These are phyloP conservation scores for Atkinsonella texensis DNA, from an alignment of 2,329 filamentous ascomycete species.

Conservation along the genomic window DNA sequence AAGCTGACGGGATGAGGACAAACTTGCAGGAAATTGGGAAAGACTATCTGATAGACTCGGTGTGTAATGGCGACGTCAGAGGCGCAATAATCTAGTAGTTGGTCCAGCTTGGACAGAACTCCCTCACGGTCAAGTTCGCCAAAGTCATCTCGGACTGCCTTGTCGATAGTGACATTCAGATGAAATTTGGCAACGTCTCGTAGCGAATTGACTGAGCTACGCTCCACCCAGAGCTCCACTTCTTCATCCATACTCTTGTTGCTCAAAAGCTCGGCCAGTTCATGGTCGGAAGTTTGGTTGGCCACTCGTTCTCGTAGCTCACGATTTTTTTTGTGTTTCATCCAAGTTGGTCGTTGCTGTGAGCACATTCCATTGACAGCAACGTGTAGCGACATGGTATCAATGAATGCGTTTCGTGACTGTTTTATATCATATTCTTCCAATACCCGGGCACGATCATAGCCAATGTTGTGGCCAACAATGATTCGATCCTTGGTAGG, in stretches of 20 bases:
- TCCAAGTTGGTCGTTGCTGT: constrained; percentile 89
- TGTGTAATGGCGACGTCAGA: constrained; percentile 91
- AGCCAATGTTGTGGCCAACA: constrained; percentile 91
- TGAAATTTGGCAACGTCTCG: constrained; percentile 96
- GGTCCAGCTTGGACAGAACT: constrained; percentile 60
- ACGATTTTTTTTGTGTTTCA: constrained; percentile 86
- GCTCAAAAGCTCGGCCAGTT: constrained; percentile 59
- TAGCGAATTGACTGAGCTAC: constrained; percentile 90
- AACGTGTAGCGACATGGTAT: constrained; percentile 97
- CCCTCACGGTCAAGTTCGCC: constrained; percentile 65
- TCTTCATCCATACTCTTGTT: constrained; percentile 67
- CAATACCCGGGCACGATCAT: constrained; percentile 74
- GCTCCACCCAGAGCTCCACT: constrained; percentile 88
- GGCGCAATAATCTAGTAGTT: constrained; percentile 86
- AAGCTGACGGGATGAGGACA: constrained; percentile 98
- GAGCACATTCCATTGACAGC: constrained; percentile 99
- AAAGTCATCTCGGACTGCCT: constrained; percentile 76
- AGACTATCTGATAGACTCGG: constrained; percentile 84
- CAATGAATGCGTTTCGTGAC: constrained; percentile 74
- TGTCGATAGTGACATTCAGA: constrained; percentile 83
- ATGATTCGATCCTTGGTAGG: constrained; percentile 61
- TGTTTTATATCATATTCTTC: constrained; percentile 85
- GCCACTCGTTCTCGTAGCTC: constrained; percentile 73
- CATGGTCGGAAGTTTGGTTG: constrained; percentile 55
- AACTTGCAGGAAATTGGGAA: constrained; percentile 75